Conservation (phyloP, 2,329 filamentous ascomycete genomes). For the Stagonosporopsis vannaccii region DNA sequence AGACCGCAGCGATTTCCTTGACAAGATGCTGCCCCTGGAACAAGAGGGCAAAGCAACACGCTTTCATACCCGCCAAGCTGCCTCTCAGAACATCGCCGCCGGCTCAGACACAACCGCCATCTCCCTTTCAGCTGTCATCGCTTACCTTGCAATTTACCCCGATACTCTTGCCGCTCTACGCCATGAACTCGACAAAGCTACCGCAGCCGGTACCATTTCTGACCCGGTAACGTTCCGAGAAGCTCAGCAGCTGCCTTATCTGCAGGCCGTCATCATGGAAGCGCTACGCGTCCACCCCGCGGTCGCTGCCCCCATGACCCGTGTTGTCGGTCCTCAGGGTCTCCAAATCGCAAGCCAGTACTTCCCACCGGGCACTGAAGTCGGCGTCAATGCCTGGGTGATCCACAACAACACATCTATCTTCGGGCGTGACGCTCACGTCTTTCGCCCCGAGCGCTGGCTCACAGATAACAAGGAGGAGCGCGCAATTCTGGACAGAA, state of each 20-base stretch:
- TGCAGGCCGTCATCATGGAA: conserved; percentile 54
- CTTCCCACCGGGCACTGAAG: conserved; percentile 53
- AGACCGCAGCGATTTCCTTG: conserved; percentile 21
- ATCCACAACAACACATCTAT: conserved; percentile 51
- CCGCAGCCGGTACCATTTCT: conserved; percentile 15
- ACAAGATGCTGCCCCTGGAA: conserved; percentile 22
- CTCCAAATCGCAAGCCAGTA: conserved; percentile 43
- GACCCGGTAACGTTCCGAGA: conserved; percentile 27
- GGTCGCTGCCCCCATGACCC: conserved; percentile 50
- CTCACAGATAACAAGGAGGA: conserved; percentile 12
- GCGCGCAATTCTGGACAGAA: conserved; percentile 13
- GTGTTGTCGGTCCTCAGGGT: conserved; percentile 46
- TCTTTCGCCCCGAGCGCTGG: conserved; percentile 57
- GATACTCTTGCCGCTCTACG: conserved; percentile 25
- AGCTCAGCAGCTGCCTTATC: conserved; percentile 53
- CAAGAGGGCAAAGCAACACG: conserved; percentile 18
- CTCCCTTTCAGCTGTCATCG: conserved; percentile 56
- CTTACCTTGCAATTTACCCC: conserved; percentile 53
- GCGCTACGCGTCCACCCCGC: conserved; percentile 54
- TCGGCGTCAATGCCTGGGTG: conserved; percentile 57
- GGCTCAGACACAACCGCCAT: conserved; percentile 59
- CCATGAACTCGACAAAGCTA: conserved; percentile 27
- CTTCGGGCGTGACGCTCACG: conserved; percentile 49
- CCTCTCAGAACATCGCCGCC: conserved; percentile 46
- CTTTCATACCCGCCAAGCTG: conserved; percentile 2